Percentiles rank a stretch among this genome's conserved stretches.
Evolutionary conservation across 805 yeast genomes (phyloP).

Genomic region (Candida qinlingensis): DNA sequence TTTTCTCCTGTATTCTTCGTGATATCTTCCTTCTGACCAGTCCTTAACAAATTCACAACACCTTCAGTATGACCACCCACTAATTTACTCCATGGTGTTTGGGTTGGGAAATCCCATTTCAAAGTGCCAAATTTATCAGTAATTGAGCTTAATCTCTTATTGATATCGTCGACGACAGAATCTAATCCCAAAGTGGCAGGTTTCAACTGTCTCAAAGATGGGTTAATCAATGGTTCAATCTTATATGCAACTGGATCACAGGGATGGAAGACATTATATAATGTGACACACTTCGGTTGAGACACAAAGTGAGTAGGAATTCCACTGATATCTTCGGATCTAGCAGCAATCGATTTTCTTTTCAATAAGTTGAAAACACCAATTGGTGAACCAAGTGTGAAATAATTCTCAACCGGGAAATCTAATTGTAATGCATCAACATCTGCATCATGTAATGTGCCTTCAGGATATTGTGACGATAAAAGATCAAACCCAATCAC

Average conservation of each 20-base stretch:
- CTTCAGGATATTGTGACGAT: not conserved
- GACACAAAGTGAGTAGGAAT: slow-evolving; percentile 9
- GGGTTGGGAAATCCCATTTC: not conserved
- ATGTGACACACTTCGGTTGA: slow-evolving; percentile 53
- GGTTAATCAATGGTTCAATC: slow-evolving; percentile 72
- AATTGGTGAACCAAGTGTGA: slow-evolving; percentile 85
- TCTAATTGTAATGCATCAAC: slow-evolving; percentile 39
- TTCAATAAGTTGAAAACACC: slow-evolving; percentile 79
- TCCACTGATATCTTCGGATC: slow-evolving; percentile 17
- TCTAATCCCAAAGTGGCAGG: slow-evolving; percentile 4
- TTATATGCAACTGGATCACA: slow-evolving; percentile 91
- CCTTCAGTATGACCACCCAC: slow-evolving; percentile 4
- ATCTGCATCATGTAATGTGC: not conserved
- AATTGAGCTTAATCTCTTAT: slow-evolving; percentile 3
- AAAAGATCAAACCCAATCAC: slow-evolving; percentile 77
- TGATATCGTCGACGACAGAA: slow-evolving; percentile 1
- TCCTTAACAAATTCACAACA: slow-evolving; percentile 3
- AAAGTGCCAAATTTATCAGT: slow-evolving; percentile 2
- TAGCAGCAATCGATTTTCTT: slow-evolving; percentile 50
- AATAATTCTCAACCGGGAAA: slow-evolving; percentile 70
- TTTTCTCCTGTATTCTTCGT: not conserved
- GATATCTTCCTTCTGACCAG: not conserved
- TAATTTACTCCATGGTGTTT: not conserved
- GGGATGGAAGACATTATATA: slow-evolving; percentile 82
- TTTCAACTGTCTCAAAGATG: slow-evolving; percentile 13